Evolutionary conservation across 805 yeast genomes (phyloP).

Genomic region (Wickerhamomyces queroliae): DNA sequence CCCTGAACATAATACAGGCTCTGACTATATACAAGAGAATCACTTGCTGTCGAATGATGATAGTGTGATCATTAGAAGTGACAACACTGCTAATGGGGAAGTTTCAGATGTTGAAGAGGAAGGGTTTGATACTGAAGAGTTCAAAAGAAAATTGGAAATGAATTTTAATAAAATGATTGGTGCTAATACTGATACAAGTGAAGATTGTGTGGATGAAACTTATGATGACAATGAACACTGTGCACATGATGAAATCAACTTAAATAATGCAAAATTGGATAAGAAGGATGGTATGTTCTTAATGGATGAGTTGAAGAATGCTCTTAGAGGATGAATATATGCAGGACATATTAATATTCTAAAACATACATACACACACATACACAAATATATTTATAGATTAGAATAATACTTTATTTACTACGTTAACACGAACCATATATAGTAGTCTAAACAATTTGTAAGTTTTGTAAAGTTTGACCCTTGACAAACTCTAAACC

Average conservation of each 20-base stretch:
- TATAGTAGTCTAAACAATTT: constrained; percentile 15
- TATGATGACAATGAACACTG: background rate
- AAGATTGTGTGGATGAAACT: background rate
- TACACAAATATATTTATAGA: too few species aligned
- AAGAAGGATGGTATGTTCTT: constrained; percentile 6
- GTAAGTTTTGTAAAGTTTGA: constrained; percentile 25
- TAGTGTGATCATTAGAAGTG: constrained; percentile 15
- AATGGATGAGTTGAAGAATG: constrained; percentile 13
- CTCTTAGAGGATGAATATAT: constrained; percentile 8
- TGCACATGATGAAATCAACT: background rate
- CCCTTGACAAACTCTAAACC: constrained; percentile 55
- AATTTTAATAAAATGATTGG: constrained; percentile 12
- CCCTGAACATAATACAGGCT: too few species aligned
- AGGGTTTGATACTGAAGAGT: constrained; percentile 9
- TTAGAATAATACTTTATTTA: too few species aligned
- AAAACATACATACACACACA: background rate
- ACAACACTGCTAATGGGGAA: background rate
- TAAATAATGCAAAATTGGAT: constrained; percentile 7
- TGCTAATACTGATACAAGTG: background rate
- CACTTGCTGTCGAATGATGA: constrained; percentile 20
- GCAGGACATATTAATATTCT: constrained; percentile 1
- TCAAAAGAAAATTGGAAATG: constrained; percentile 14
- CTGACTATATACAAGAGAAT: constrained; percentile 14
- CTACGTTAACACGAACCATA: too few species aligned
- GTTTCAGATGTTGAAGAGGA: constrained; percentile 3